Evolutionary conservation across 495 filamentous ascomycete genomes (phyloP), one percentile per base, ranked within the genome.

Genomic region (Pseudoneurospora amorphoporcata): DNA sequence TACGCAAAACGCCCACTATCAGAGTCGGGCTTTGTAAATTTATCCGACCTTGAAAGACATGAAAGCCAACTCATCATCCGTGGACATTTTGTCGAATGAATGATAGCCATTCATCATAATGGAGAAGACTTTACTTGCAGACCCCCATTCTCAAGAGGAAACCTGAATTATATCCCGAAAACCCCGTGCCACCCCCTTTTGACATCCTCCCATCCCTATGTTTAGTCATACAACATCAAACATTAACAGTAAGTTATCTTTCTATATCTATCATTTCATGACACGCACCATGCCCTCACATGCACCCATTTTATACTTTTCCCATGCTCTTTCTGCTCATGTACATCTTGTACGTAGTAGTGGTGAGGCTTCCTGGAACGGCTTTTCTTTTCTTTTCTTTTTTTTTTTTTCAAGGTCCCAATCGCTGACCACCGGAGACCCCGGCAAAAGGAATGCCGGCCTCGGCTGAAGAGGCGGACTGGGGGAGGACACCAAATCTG

Each of bases 401-500:
- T 3, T 16, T 61, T 7, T 10, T 32, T 10, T 23, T 58, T 58
- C 29, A 65, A 65, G 53, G 53, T 65, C 53, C 53, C 29, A 29
- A 35, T 8, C 53, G 29, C 53, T 65, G 53, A 35, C 53, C 53
- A 37, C 53, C 53, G 14, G 53, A 65, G 53, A 65, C 29, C 3
- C 32, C 32, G 29, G 29, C 6, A 35, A 65, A 65, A 3, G 53
- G 53, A 65, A 65, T 65, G 14, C 53, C 45, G 32, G 58, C 79
- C 53, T 79, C 77, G 68, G 86, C 86, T 17, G 77, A 75, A 3
- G 80, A 72, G 61, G 80, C 83, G 39, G 83, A 84, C 0, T 88
- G 88, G 2, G 94, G 94, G 29, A 98, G 83, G 19, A 98, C 92
- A 1, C 94, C 94, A 77, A 95, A 97, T 68, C 94, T 87, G n/a